Percentiles rank a stretch among this genome's conserved stretches.
phyloP scores from a whole-genome alignment of 2,329 filamentous ascomycete genomes.

The Microdochium paspali region DNA sequence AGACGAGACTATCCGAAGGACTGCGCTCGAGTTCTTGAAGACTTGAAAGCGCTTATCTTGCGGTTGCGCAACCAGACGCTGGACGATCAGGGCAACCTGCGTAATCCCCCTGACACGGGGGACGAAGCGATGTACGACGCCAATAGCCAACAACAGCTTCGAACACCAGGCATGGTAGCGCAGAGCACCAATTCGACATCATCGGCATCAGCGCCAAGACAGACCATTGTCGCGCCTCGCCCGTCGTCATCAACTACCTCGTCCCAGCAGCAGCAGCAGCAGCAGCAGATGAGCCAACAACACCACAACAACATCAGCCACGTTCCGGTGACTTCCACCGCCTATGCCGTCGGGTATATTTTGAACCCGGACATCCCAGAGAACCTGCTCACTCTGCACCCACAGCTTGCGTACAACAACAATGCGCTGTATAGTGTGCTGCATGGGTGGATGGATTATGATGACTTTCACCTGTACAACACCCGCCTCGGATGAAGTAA shows the following conservation, averaged over 20 bases:
- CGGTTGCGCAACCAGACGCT: slow-evolving; percentile 13
- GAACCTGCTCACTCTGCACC: neutral
- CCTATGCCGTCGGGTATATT: neutral
- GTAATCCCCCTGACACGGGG: neutral
- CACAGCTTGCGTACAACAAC: neutral
- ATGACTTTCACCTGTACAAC: neutral
- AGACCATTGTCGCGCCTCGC: neutral
- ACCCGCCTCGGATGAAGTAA: neutral
- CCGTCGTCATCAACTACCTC: neutral
- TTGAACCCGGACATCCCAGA: neutral
- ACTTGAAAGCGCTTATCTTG: slow-evolving; percentile 25
- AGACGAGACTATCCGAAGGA: slow-evolving; percentile 25
- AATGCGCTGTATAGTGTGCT: neutral
- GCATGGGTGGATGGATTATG: neutral
- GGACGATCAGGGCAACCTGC: neutral
- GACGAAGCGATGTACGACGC: neutral
- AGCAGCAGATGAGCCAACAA: neutral
- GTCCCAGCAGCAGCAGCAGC: neutral
- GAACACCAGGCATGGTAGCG: neutral
- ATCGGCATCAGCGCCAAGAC: neutral
- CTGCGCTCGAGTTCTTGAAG: slow-evolving; percentile 26
- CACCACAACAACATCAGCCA: neutral
- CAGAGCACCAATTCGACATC: too few relatives aligned
- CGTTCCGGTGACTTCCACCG: neutral
- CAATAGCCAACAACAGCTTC: neutral